These are phyloP conservation scores for Daldinia sp. DNA, from an alignment of 2,329 filamentous ascomycete genomes.

Conservation along the genomic window DNA sequence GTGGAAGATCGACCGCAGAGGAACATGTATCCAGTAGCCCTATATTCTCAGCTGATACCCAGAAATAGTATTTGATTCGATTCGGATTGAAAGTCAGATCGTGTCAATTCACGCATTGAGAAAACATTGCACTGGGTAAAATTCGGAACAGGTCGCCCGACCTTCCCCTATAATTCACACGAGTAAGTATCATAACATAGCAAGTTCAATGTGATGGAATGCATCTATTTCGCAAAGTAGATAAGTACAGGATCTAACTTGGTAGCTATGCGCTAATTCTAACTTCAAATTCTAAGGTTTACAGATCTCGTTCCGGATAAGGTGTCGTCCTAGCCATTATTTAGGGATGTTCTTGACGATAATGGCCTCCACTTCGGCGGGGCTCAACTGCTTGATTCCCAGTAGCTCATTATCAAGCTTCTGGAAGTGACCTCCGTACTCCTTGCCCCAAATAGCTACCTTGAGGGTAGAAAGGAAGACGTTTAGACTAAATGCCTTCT, in stretches of 20 bases:
- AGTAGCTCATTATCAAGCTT: slow-evolving; percentile 62
- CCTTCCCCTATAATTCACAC: neutral
- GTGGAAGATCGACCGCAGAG: neutral
- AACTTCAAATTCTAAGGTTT: neutral
- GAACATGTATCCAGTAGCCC: neutral
- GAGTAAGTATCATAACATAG: neutral
- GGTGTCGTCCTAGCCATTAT: neutral
- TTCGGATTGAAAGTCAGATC: neutral
- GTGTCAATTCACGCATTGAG: neutral
- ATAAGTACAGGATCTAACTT: neutral
- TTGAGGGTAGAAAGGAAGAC: slow-evolving; percentile 44
- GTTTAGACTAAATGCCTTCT: slow-evolving; percentile 44
- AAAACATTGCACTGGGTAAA: neutral
- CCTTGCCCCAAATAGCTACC: slow-evolving; percentile 44
- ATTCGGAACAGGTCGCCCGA: neutral
- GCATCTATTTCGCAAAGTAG: neutral
- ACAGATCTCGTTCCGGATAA: neutral
- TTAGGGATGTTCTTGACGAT: slow-evolving; percentile 27
- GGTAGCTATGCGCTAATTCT: neutral
- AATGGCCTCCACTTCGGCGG: slow-evolving; percentile 53
- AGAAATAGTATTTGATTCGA: neutral
- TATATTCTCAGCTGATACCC: slow-evolving; percentile 6
- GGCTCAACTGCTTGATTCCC: slow-evolving; percentile 57
- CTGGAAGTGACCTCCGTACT: slow-evolving; percentile 56
- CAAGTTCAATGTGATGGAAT: neutral